Percentiles rank a stretch among this genome's conserved stretches.
Evolutionary conservation across 2,329 filamentous ascomycete species (phyloP).

Genomic region (Truncatella angustata): DNA sequence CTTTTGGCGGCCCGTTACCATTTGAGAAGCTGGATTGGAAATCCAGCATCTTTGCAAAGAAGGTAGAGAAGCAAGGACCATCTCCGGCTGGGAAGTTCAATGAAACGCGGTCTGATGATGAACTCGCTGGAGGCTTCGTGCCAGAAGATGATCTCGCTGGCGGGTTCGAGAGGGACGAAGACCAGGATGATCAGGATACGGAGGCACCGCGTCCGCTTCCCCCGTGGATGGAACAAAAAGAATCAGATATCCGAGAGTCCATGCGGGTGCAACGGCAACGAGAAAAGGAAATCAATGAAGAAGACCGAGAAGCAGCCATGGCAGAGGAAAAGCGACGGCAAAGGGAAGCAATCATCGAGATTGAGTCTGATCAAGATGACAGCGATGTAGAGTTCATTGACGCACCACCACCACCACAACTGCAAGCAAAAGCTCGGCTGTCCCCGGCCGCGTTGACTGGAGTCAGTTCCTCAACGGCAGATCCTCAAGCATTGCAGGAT

Average conservation of each 20-base stretch:
- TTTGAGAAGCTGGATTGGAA: slow-evolving; percentile 83
- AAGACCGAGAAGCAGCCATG: slow-evolving; percentile 55
- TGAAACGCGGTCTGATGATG: slow-evolving; percentile 13
- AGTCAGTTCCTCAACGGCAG: slow-evolving; percentile 17
- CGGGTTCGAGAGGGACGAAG: slow-evolving; percentile 52
- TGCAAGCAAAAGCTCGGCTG: slow-evolving; percentile 13
- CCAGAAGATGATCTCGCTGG: slow-evolving; percentile 54
- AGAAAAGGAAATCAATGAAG: slow-evolving; percentile 61
- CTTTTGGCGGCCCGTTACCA: slow-evolving; percentile 77
- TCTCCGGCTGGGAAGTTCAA: slow-evolving; percentile 5
- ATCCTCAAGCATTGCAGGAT: slow-evolving; percentile 2
- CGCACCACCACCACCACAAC: slow-evolving; percentile 36
- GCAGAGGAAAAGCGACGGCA: slow-evolving; percentile 49
- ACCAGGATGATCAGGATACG: slow-evolving; percentile 22
- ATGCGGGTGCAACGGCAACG: slow-evolving; percentile 56
- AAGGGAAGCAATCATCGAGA: slow-evolving; percentile 54
- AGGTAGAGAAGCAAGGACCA: slow-evolving; percentile 19
- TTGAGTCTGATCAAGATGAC: slow-evolving; percentile 60
- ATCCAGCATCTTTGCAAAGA: slow-evolving; percentile 55
- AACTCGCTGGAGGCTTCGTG: slow-evolving; percentile 36
- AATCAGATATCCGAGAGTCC: slow-evolving; percentile 64
- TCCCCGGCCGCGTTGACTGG: slow-evolving; percentile 21
- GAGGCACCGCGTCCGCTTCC: slow-evolving; percentile 61
- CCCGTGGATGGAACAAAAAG: slow-evolving; percentile 66
- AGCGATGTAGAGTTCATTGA: slow-evolving; percentile 59